These are phyloP conservation scores for Wickerhamiella shivajii DNA, from an alignment of 805 yeast genomes.

Conservation along the genomic window DNA sequence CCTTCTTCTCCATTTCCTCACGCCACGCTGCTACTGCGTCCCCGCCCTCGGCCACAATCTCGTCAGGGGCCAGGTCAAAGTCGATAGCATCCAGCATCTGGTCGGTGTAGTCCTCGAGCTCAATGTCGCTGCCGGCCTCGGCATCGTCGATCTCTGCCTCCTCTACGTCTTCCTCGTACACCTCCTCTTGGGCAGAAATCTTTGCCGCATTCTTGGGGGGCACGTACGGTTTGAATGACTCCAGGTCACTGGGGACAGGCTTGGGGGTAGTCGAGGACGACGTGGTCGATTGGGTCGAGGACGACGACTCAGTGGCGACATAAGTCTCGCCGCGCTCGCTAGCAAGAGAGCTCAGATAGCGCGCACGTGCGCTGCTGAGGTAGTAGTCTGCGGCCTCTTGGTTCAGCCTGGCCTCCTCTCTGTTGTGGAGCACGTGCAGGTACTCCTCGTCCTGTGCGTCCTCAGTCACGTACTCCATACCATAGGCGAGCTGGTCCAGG, in stretches of 20 bases:
- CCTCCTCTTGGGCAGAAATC: slow-evolving; percentile 5
- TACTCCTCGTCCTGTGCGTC: slow-evolving; percentile 16
- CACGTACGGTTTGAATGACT: not conserved
- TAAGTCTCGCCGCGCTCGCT: slow-evolving; percentile 10
- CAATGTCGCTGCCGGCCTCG: slow-evolving; percentile 8
- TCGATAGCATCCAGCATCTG: slow-evolving; percentile 24
- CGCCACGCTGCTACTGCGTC: slow-evolving; percentile 15
- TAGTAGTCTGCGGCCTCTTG: slow-evolving; percentile 6
- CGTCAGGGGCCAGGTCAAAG: slow-evolving; percentile 16
- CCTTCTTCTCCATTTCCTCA: slow-evolving; percentile 7
- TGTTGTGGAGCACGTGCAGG: slow-evolving; percentile 13
- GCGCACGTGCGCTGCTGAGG: slow-evolving; percentile 12
- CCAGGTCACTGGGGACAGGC: slow-evolving; percentile 5
- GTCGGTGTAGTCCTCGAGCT: slow-evolving; percentile 6
- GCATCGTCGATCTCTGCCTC: slow-evolving; percentile 36
- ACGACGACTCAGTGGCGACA: slow-evolving; percentile 5
- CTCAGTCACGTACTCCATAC: slow-evolving; percentile 17
- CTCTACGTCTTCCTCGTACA: slow-evolving; percentile 82
- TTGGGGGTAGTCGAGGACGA: slow-evolving; percentile 5
- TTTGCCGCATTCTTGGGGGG: not conserved
- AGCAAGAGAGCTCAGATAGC: slow-evolving; percentile 4
- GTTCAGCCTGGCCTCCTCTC: slow-evolving; percentile 9
- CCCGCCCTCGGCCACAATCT: slow-evolving; percentile 18
- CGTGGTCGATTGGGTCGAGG: slow-evolving; percentile 5
- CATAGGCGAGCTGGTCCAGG: slow-evolving; percentile 16